Evolutionary conservation across 192 early-diverging fungal species (phyloP), one percentile per base, ranked within the genome.

Genomic region (Backusella circina): DNA sequence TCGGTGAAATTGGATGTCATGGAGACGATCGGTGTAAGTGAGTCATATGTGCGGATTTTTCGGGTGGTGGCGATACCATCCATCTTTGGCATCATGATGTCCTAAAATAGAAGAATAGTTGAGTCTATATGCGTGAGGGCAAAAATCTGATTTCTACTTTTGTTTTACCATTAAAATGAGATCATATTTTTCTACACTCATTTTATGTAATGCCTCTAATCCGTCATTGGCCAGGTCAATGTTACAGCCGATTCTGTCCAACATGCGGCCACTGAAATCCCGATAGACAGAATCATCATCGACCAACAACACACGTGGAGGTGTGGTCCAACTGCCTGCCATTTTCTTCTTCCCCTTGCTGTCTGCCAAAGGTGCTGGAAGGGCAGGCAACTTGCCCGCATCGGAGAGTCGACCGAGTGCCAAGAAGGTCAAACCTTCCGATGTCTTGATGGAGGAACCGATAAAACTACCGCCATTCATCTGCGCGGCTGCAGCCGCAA

Each of bases 1-100:
- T 85, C 83, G 0, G 91, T 87, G 1, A 85, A 91, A 75, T 90
- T 92, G 5, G 87, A 86, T 26, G 93, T 94, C 93, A 94, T 94
- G 32, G 88, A 87, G 69, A 94, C 89, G 50, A 94, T 92, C 0
- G 92, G 92, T 7, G 91, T 92, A 44, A 79, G 76, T 16, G 82
- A 75, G 74, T 94, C 91, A 80, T 90, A 91, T 72, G 88, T 86
- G 37, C 93, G 84, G 54, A 94, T 92, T 31, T 85, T 87, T 23
- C 82, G 82, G 1, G 93, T 92, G 0, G 92, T 91, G 3, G 85
- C 81, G 12, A 93, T 86, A 36, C 93, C 93, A 80, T 92, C 86
- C 33, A 93, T 75, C 9, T 88, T 89, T 8, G 91, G 92, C 89
- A 93, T 93, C 39, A 90, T 83, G 41, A 92, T 90, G 75, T 94